Base-by-base conservation (phyloP, 768 basidiomycete species). In the Tricholoma sp. region DNA sequence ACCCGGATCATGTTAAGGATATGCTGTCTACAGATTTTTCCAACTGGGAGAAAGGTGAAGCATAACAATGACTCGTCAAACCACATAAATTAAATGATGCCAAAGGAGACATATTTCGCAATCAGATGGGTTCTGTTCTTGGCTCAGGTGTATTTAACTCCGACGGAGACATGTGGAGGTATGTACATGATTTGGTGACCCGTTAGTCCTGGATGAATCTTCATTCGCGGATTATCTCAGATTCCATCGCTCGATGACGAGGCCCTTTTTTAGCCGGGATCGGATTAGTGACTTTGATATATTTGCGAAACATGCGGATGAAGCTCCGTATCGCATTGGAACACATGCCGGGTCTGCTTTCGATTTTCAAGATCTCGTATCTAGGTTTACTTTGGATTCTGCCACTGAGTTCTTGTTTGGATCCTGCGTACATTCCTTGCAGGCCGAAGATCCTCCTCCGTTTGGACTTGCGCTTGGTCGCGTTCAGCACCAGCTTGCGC, bases 211-310 rank as follows among this genome's bases (percentile, higher is more conserved):
- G 44, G 12, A 7, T 17, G 2, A 4, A 24, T 24, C 24, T 24
- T 24, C 24, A 24, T 24, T 31, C 13, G 13, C 20, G 15, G 13
- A 17, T 24, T 24, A 18, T 13, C 28, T 39, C 67, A 79, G 84
- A 63, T 78, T 84, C 62, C 85, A 87, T 65, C 80, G 86, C 8
- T 60, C 74, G 1, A 84, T 88, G 72, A 82, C 84, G 0, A 78
- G 86, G 0, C 86, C 86, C 0, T 87, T 88, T 72, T 88, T 89
- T 69, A 77, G 66, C 50, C 74, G 74, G 39, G 84, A 86, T 29
- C 71, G 77, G 24, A 77, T 84, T 54, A 77, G 74, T 44, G 78
- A 84, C 63, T 86, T 85, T 53, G 79, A 84, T 20, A 81, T 78
- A 34, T 85, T 84, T 59, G 79, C 77, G 45, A 68, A 74, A 15